Evolutionary conservation across 768 basidiomycete species (phyloP), one percentile per base, ranked within the genome.

Genomic region (Boletus rubescentipes): DNA sequence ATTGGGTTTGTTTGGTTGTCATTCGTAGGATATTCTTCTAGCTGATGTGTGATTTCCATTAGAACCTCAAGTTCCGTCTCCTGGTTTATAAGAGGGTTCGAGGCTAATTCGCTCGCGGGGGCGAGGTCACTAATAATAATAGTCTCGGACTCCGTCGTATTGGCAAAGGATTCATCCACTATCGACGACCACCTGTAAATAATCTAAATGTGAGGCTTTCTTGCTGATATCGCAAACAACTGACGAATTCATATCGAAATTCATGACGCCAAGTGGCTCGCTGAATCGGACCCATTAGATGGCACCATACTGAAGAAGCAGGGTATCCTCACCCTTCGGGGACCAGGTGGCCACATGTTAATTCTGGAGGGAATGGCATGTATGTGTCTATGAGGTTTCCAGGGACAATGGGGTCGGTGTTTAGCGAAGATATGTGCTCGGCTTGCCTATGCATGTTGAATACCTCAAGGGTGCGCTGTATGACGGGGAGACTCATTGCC

Each of bases 201-300:
- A 5, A 20, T 12, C 12, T 20, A 2, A 9, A 2, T 5, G 15
- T 48, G 35, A 37, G 16, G 23, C 5, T 21, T 23, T 29, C 39
- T 3, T 9, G 2, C 16, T 11, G 9, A 2, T 37, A 47, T 36
- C 3, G 9, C 8, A 20, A 23, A 16, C 1, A 10, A 55, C 56
- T 42, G 2, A 62, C 63, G 31, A 36, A 29, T 38, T 50, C 23
- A 29, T 20, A n/a, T 58, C 45, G 11, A 44, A 15, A 4, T 18
- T 15, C 14, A 41, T 38, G 16, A 5, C 3, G 18, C 36, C 9
- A 10, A 14, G 32, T n/a, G 16, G 12, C 3, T 45, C 42, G 38
- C 60, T 62, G 14, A 4, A 26, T 21, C 9, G 4, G 10, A 14
- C 7, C 0, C 0, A 2, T 63, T 3, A 65, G 42, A 45, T 36